A percentile compares a stretch with the other conserved stretches of the same genome.
These are phyloP conservation scores for Ammopiptanthus mongolicus DNA, from an alignment of 306 rosid genomes.

Conservation along the genomic window DNA sequence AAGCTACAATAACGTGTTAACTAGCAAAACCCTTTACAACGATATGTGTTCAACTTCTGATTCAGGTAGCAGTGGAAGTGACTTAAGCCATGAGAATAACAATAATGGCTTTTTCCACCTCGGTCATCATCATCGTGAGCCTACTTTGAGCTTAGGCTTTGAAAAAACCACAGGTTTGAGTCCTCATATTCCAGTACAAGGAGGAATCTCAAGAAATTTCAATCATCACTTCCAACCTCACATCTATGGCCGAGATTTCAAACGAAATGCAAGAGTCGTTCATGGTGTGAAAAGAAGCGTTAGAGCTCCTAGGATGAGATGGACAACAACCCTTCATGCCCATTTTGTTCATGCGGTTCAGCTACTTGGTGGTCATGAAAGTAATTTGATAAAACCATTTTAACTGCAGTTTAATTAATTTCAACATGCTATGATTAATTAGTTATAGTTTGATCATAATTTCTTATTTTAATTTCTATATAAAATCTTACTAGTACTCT, in stretches of 20 bases:
- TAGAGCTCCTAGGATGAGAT: conserved; percentile 97
- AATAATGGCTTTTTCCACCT: conserved; percentile 16
- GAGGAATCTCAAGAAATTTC: conserved; percentile 32
- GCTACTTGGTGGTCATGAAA: conserved; percentile 98
- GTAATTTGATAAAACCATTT: conserved; percentile 30
- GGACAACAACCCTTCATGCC: conserved; percentile 97
- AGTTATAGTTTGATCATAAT: background rate
- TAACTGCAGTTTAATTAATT: too few relatives aligned
- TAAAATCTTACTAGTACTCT: background rate
- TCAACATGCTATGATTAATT: background rate
- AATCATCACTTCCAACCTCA: conserved; percentile 40
- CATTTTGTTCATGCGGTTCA: conserved; percentile 97
- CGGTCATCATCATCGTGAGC: conserved; percentile 11
- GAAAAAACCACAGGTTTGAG: conserved; percentile 35
- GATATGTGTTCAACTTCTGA: conserved; percentile 62
- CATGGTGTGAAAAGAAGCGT: conserved; percentile 60
- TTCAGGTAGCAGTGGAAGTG: conserved; percentile 72
- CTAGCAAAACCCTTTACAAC: conserved; percentile 12
- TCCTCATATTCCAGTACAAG: conserved; percentile 2
- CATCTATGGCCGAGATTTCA: conserved; percentile 65
- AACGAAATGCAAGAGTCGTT: conserved; percentile 44
- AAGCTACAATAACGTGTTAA: background rate
- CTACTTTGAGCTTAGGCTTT: conserved; percentile 63
- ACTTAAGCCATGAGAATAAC: conserved; percentile 62
- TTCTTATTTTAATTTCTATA: background rate